phyloP scores from a whole-genome alignment of 768 basidiomycete genomes.

The Amanita thiersii region DNA sequence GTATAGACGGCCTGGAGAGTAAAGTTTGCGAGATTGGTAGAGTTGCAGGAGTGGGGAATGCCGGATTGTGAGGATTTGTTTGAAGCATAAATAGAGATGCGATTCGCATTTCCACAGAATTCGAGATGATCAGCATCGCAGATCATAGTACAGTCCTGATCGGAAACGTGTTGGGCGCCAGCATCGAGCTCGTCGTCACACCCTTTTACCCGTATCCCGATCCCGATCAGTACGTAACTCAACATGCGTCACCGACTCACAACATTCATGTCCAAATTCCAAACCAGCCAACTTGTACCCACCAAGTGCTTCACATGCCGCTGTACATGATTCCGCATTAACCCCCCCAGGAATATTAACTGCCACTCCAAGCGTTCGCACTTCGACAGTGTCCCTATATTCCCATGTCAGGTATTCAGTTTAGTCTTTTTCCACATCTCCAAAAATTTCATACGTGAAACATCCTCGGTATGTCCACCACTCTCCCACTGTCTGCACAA shows the following conservation, averaged over 20 bases:
- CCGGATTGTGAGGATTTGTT: no score
- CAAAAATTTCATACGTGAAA: slow-evolving; percentile 37
- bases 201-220: slow-evolving; percentile 23
- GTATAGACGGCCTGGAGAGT: slow-evolving; percentile 26
- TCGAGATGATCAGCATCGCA: slow-evolving; percentile 28
- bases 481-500: slow-evolving; percentile 34
- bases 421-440: not conserved
- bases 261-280: slow-evolving; percentile 41
- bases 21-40: slow-evolving; percentile 26
- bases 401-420: not conserved
- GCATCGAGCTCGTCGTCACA: slow-evolving; percentile 27
- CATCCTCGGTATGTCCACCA: slow-evolving; percentile 57
- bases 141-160: slow-evolving; percentile 32
- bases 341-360: slow-evolving; percentile 36
- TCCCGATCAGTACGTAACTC: no score
- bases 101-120: slow-evolving; percentile 32
- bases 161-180: slow-evolving; percentile 27
- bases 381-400: slow-evolving; percentile 23
- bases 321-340: slow-evolving; percentile 40
- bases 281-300: slow-evolving; percentile 33
- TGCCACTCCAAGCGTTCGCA: slow-evolving; percentile 25
- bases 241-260: slow-evolving; percentile 28
- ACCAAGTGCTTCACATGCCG: slow-evolving; percentile 34
- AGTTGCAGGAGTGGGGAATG: slow-evolving; percentile 20
- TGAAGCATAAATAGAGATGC: slow-evolving; percentile 29